Evolutionary conservation across 176 grass and related monocot genomes (phyloP).

Genomic region (Musa acuminata): DNA sequence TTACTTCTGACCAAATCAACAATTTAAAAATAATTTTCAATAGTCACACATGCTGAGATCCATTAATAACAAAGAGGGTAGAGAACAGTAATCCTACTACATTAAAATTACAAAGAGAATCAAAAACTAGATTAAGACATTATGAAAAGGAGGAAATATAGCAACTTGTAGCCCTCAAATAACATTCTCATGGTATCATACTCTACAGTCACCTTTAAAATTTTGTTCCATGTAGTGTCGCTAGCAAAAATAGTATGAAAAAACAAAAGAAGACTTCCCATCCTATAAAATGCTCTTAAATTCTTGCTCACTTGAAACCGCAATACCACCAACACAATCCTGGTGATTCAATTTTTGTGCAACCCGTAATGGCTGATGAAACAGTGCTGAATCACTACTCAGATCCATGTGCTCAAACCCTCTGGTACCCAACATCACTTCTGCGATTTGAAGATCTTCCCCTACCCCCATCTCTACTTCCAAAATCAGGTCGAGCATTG

Average conservation of each 20-base stretch:
- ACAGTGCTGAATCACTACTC: not conserved
- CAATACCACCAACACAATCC: not conserved
- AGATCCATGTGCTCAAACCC: not conserved
- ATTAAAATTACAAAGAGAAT: not conserved
- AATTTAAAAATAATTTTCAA: not conserved
- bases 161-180: not conserved
- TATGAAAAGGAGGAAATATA: not conserved
- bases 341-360: slow-evolving; percentile 10
- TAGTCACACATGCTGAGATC: not conserved
- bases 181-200: not conserved
- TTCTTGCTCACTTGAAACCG: not conserved
- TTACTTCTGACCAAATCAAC: not conserved
- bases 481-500: slow-evolving; percentile 44
- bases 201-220: not conserved
- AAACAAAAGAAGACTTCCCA: not conserved
- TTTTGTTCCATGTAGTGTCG: not conserved
- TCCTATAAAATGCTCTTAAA: not conserved
- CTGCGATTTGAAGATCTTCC: slow-evolving; percentile 35
- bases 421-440: slow-evolving; percentile 23
- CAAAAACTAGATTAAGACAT: not conserved
- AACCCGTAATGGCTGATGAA: slow-evolving; percentile 22
- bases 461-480: slow-evolving; percentile 45
- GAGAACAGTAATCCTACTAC: not conserved
- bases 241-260: not conserved
- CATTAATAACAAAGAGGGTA: not conserved